A percentile compares a stretch with the other conserved stretches of the same genome.
phyloP scores from a whole-genome alignment of 257 asterid genomes.

The Solanum phureja region DNA sequence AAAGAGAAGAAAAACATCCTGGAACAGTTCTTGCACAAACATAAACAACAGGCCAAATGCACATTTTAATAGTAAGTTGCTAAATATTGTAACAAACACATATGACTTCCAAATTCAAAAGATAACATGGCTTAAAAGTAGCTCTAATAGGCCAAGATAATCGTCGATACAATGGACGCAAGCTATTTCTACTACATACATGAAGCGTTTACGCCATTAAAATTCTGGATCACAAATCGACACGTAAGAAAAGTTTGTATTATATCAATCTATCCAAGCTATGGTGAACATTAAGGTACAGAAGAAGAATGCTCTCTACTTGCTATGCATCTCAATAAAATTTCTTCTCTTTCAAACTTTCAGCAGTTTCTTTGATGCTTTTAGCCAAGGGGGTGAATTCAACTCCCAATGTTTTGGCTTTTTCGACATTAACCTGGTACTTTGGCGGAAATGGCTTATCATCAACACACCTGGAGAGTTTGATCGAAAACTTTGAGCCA shows the following conservation, averaged over 20 bases:
- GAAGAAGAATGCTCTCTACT: neutral
- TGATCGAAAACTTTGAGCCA: neutral
- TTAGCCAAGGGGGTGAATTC: slow-evolving; percentile 44
- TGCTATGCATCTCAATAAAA: neutral
- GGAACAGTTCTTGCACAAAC: neutral
- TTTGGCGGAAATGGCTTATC: slow-evolving; percentile 44
- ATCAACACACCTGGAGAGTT: slow-evolving; percentile 48
- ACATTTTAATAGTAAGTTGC: neutral
- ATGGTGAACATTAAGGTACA: neutral
- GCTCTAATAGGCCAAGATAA: neutral
- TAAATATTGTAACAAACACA: neutral
- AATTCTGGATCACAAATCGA: neutral
- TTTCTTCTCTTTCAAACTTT: slow-evolving; percentile 55
- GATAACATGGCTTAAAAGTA: neutral
- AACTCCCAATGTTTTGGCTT: slow-evolving; percentile 40
- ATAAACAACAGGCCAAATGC: neutral
- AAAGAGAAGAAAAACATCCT: neutral
- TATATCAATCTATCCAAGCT: neutral
- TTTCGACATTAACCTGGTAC: slow-evolving; percentile 54
- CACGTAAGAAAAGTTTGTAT: too few species aligned
- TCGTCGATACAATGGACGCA: neutral
- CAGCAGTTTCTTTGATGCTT: slow-evolving; percentile 55
- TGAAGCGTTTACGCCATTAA: neutral
- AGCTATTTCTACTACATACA: neutral
- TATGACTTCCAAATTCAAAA: neutral